These are phyloP conservation scores for Xylariales sp. DNA, from an alignment of 2,329 filamentous ascomycete genomes.

Conservation along the genomic window DNA sequence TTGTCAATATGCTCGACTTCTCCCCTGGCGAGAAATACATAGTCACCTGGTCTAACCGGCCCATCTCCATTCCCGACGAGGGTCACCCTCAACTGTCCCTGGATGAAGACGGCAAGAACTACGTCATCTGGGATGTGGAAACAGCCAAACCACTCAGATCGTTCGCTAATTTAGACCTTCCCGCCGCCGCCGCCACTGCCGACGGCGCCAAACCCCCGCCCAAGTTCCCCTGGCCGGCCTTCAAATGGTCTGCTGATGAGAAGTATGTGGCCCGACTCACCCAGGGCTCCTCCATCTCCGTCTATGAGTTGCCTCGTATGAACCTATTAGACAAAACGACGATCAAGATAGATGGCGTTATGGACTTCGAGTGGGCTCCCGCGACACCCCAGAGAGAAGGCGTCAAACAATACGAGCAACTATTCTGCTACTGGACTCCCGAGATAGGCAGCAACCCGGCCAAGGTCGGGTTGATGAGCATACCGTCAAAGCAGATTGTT, in stretches of 20 bases:
- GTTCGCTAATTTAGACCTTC: slow-evolving; percentile 88
- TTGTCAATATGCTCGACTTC: slow-evolving; percentile 95
- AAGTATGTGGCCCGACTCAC: slow-evolving; percentile 95
- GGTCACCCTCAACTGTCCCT: slow-evolving; percentile 84
- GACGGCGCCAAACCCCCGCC: slow-evolving; percentile 75
- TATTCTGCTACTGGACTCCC: slow-evolving; percentile 98
- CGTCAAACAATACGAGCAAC: slow-evolving; percentile 91
- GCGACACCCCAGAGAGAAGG: slow-evolving; percentile 83
- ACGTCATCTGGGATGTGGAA: slow-evolving; percentile 97
- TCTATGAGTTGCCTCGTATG: slow-evolving; percentile 92
- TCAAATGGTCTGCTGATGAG: slow-evolving; percentile 99
- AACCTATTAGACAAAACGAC: slow-evolving; percentile 88
- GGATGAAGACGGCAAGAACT: slow-evolving; percentile 99
- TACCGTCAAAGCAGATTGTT: slow-evolving; percentile 93
- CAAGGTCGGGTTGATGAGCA: slow-evolving; percentile 95
- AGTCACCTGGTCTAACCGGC: slow-evolving; percentile 95
- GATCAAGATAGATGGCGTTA: slow-evolving; percentile 95
- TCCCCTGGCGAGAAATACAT: slow-evolving; percentile 93
- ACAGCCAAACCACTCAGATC: slow-evolving; percentile 91
- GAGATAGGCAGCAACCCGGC: slow-evolving; percentile 98
- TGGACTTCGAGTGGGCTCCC: slow-evolving; percentile 98
- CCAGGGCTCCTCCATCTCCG: slow-evolving; percentile 87
- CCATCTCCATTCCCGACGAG: slow-evolving; percentile 90
- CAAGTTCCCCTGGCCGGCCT: slow-evolving; percentile 97
- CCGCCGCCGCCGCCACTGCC: slow-evolving; percentile 71